Evolutionary conservation across 164 flowering plant genomes (phyloP), one percentile per base, ranked within the genome.

Genomic region (Vitis rupestris): DNA sequence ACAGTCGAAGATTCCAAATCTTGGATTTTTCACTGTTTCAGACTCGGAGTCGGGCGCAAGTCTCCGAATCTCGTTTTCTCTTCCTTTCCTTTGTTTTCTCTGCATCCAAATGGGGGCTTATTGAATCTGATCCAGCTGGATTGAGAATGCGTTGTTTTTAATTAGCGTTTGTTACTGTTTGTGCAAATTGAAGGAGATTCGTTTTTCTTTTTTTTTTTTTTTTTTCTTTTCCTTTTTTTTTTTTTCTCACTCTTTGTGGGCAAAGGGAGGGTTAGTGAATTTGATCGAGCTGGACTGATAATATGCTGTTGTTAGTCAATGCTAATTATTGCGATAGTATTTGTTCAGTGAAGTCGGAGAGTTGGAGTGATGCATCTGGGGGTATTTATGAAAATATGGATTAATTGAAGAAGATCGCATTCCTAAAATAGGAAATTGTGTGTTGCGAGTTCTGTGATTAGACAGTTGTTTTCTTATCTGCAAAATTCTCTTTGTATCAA

Each of bases 91-190:
- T 9, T 13, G 48, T 37, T 51, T 65, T 14, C 59, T 30, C 48
- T 31, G 69, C 12, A 9, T 44, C 29, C 3, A 56, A 48, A 19
- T 10, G 4, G 62, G 37, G 27, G 30, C 44, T 37, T 67, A 19
- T 44, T 57, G 9, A 64, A 67, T 67, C 53, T 37, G 70, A 67
- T 56, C 62, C 11, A 17, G 30, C 54, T 50, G 19, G 51, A 17
- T 67, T 31, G 44, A 3, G 44, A 37, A 37, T 37, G 44, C 44
- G 6, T 37, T 37, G 44, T 37, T 37, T 37, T 37, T 37, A 37
- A 37, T 37, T 37, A 6, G 44, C 44, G 44, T 37, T 3, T 37
- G 44, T 37, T 37, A 37, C 44, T 37, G 44, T 37, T 37, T 37
- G 44, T 37, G 44, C 44, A 37, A 37, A 37, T 37, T 37, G 44